These are phyloP conservation scores for Colletotrichum viniferum DNA, from an alignment of 2,329 filamentous ascomycete species.

Conservation along the genomic window DNA sequence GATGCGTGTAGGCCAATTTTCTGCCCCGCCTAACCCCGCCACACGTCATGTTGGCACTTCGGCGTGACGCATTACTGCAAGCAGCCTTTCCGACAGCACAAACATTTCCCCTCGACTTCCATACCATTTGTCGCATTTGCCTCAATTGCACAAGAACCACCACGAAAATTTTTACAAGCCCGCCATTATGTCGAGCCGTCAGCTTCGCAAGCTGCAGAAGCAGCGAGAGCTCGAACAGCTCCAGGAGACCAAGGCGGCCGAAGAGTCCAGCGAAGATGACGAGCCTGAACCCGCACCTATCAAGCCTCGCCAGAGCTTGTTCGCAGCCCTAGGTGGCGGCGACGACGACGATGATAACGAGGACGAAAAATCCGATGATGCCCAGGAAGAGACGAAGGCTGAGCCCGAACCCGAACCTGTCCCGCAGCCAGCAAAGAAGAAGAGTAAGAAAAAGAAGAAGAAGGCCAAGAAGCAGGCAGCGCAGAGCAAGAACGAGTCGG, in stretches of 20 bases:
- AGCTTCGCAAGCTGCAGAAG: conserved; percentile 57
- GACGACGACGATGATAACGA: conserved; percentile 42
- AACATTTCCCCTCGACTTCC: neutral
- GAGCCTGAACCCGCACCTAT: conserved; percentile 34
- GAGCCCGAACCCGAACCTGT: conserved; percentile 23
- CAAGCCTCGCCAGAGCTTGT: conserved; percentile 50
- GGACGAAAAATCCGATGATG: conserved; percentile 35
- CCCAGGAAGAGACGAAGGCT: conserved; percentile 24
- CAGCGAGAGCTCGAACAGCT: conserved; percentile 47
- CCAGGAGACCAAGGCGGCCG: conserved; percentile 29
- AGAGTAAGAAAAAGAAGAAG: conserved; percentile 44
- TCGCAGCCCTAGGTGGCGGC: conserved; percentile 55
- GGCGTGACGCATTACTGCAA: conserved; percentile 19
- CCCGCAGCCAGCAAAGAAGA: conserved; percentile 31
- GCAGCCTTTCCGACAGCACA: neutral
- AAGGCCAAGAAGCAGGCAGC: conserved; percentile 34
- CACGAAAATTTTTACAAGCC: neutral
- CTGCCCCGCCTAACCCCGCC: conserved; percentile 21
- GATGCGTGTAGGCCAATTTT: neutral
- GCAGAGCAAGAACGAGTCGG: conserved; percentile 20
- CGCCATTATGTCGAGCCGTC: conserved; percentile 52
- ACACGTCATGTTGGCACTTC: conserved; percentile 19
- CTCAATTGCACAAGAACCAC: neutral
- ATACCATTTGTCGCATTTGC: neutral
- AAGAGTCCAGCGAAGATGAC: conserved; percentile 33